Base-by-base conservation (phyloP, 2,329 filamentous ascomycete species). In the Penicillium nordicum region DNA sequence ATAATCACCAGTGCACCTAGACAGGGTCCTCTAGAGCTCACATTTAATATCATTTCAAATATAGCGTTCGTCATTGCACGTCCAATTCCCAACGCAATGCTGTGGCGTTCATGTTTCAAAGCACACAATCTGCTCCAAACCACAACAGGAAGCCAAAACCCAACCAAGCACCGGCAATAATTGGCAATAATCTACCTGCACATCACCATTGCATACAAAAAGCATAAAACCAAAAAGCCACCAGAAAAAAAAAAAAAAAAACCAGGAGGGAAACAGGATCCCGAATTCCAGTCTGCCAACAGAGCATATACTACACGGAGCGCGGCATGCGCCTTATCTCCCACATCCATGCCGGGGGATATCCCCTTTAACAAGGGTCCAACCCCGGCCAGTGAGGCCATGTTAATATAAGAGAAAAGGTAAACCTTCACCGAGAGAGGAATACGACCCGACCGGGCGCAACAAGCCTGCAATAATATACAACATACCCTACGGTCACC, bases 381-480 rank as follows among this genome's bases (percentile, higher is more conserved):
- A 21, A 36, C 30, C 11, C 21, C 18, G 16, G 10, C 29, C 49
- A 44, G 18, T 11, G 11, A 37, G 8, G 25, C 34, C 14, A 30
- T 23, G 5, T 6, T 11, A 38, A 34, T 21, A 37, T n/a, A 10
- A 30, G 21, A 29, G 27, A 21, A 23, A 41, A 42, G 18, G 30
- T 40, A 21, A 43, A 36, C 41, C 38, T 27, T 16, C 30, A 23
- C 16, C 21, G 21, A 36, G 44, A 36, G 46, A 34, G 32, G 32
- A 55, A 55, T 55, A 55, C 53, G 27, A 55, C 53, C 53, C 53
- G 53, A 55, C 32, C 32, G 21, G 34, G 27, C 37, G 27, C 10
- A 36, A 53, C 25, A 47, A 53, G 50, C 34, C 25, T 23, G 3
- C 37, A 43, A 34, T 32, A 21, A 25, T 32, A 21, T 42, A 4